Conservation (phyloP, 2,329 filamentous ascomycete genomes). For the Tolypocladium tropicale region DNA sequence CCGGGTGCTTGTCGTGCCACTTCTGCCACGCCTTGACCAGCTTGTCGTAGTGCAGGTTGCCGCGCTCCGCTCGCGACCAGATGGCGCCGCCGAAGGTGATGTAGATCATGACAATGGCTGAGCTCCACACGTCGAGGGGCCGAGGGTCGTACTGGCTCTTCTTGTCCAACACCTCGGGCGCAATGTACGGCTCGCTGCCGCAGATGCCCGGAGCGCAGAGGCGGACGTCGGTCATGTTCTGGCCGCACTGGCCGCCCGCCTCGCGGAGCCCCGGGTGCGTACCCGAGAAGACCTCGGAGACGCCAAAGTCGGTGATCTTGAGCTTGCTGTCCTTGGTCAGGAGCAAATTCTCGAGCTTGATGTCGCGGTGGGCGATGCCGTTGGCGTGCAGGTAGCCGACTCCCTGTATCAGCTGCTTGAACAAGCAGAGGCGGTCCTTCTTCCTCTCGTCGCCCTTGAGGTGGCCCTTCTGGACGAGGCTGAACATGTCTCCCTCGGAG, state of each 20-base stretch:
- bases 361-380: constrained; percentile 82
- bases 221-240: constrained; percentile 60
- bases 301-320: constrained; percentile 88
- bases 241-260: constrained; percentile 62
- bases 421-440: constrained; percentile 68
- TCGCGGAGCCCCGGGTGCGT: constrained; percentile 69
- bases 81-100: constrained; percentile 63
- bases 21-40: constrained; percentile 59
- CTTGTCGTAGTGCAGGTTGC: constrained; percentile 49
- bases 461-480: constrained; percentile 60
- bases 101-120: constrained; percentile 72
- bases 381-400: constrained; percentile 72
- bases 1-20: constrained; percentile 47
- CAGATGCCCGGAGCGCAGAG: constrained; percentile 72
- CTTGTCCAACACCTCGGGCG: constrained; percentile 71
- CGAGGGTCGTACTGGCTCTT: constrained; percentile 59
- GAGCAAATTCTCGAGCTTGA: constrained; percentile 82
- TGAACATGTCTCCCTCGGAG: constrained; percentile 69
- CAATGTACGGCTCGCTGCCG: constrained; percentile 78
- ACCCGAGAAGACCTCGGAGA: constrained; percentile 76
- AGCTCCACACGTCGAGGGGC: constrained; percentile 76
- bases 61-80: constrained; percentile 59
- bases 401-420: constrained; percentile 80
- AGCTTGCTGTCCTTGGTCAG: constrained; percentile 70
- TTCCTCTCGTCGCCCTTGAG: constrained; percentile 54